Base-by-base conservation (phyloP, 306 rosid genomes). In the Rosa multiflora region DNA sequence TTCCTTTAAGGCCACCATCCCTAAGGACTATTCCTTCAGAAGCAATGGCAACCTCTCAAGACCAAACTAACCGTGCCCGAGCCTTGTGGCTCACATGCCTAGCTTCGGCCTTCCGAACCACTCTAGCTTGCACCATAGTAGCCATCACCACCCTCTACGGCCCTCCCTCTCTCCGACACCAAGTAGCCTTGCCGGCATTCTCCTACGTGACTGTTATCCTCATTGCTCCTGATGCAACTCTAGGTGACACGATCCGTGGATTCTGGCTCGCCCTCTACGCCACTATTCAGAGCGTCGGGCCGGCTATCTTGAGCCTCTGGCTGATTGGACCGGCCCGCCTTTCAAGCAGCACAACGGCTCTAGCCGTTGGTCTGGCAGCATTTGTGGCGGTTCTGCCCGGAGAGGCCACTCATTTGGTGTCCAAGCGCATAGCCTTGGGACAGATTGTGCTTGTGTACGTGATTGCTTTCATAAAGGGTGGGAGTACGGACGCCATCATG, bases 381-480 rank as follows among this genome's bases (percentile, higher is more conserved):
- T 88, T 87, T 21, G 87, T 87, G 53, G 98, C 88, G 83, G 90
- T 80, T 5, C 47, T 93, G 51, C 97, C 91, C 0, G 52, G 73
- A 9, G 84, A 78, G 53, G 74, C 76, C 1, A 83, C 94, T 6
- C 88, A 86, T 72, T 71, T 89, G 75, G 58, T 91, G 4, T 80
- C 93, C 7, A 91, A 89, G 59, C 81, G 90, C 11, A 87, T 93
- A 59, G 90, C 94, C 1, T 23, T 89, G 70, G 94, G 93, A 5
- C 94, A 93, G 76, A 86, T 87, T 9, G 90, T 93, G 76, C 17
- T 91, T 4, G 85, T 88, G n/a, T 93, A 93, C 48, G 94, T 89
- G 0, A 56, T 80, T 0, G 97, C 87, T 47, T 89, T 83, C 20
- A 80, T 67, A 56, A 55, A 90, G 10, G 88, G 90, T 7, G 86